phyloP scores from a whole-genome alignment of 108 stramenopile genomes.

The Fragilariopsis cylindrus region DNA sequence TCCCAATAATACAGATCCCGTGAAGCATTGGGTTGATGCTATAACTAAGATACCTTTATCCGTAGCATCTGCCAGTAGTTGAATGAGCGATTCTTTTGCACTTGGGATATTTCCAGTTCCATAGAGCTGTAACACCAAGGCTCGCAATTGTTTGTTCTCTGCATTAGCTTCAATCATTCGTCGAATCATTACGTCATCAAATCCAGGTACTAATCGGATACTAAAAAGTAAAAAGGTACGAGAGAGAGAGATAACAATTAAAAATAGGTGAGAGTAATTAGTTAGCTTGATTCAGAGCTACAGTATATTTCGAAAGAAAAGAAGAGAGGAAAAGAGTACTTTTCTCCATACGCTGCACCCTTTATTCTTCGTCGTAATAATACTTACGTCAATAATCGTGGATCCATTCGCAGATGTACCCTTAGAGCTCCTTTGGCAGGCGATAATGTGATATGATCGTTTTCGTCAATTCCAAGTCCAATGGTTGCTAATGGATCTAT shows the following conservation, averaged over 20 bases:
- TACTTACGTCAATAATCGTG: slow-evolving; percentile 66
- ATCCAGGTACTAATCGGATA: slow-evolving; percentile 91
- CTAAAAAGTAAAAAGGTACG: too few relatives aligned
- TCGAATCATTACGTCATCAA: slow-evolving; percentile 80
- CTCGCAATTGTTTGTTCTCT: slow-evolving; percentile 43
- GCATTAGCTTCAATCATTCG: slow-evolving; percentile 51
- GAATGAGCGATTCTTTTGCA: slow-evolving; percentile 73
- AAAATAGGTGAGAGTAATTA: too few relatives aligned
- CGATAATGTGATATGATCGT: slow-evolving; percentile 69
- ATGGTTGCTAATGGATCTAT: slow-evolving; percentile 89
- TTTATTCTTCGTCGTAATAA: too few relatives aligned
- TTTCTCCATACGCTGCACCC: too few relatives aligned
- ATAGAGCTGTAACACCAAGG: slow-evolving; percentile 92
- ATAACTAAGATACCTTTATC: slow-evolving; percentile 85
- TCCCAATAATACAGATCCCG: slow-evolving; percentile 86
- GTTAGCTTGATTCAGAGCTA: too few relatives aligned
- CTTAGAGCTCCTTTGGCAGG: slow-evolving; percentile 78
- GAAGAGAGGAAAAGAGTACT: too few relatives aligned
- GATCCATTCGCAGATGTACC: slow-evolving; percentile 88
- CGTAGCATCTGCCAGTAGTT: slow-evolving; percentile 64
- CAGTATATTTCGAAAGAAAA: too few relatives aligned
- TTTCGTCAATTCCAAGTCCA: slow-evolving; percentile 84
- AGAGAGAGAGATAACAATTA: too few relatives aligned
- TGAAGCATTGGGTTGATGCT: slow-evolving; percentile 91
- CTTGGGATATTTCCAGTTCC: slow-evolving; percentile 94